phyloP scores from a whole-genome alignment of 202 grass and related monocot genomes.

The Schoenoplectus tabernaemontani region DNA sequence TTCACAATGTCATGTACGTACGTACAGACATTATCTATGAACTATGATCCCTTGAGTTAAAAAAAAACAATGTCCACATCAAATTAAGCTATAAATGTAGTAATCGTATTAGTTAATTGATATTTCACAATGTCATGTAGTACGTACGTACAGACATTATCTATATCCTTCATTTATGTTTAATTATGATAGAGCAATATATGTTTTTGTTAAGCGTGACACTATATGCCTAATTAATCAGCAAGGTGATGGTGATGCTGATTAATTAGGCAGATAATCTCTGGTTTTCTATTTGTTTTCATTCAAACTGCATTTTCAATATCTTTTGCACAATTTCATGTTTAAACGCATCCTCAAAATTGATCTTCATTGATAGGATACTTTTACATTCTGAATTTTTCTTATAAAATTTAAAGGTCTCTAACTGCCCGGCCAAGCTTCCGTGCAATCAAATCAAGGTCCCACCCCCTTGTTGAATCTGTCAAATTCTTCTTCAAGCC shows the following conservation, averaged over 20 bases:
- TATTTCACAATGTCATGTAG: background rate
- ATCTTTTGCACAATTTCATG: background rate
- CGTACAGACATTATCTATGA: too few relatives aligned
- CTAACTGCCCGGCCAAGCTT: slow-evolving; percentile 34
- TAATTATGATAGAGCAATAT: background rate
- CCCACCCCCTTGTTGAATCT: slow-evolving; percentile 40
- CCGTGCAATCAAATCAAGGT: slow-evolving; percentile 32
- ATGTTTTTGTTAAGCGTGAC: background rate
- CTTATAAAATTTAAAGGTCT: background rate
- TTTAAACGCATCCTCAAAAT: background rate
- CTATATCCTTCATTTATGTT: too few relatives aligned
- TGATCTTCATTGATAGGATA: background rate
- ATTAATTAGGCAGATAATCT: background rate
- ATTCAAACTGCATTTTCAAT: background rate
- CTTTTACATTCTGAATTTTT: background rate
- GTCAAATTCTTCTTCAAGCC: slow-evolving; percentile 35
- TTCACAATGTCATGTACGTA: too few relatives aligned
- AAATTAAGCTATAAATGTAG: background rate
- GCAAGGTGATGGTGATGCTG: background rate
- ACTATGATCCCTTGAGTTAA: too few relatives aligned
- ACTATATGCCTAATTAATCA: background rate
- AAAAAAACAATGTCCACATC: too few relatives aligned
- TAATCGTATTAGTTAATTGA: background rate
- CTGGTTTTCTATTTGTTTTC: background rate
- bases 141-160: background rate